Percentiles rank a stretch among this genome's conserved stretches.
These are phyloP conservation scores for Capsicum baccatum DNA, from an alignment of 257 asterid genomes.

Conservation along the genomic window DNA sequence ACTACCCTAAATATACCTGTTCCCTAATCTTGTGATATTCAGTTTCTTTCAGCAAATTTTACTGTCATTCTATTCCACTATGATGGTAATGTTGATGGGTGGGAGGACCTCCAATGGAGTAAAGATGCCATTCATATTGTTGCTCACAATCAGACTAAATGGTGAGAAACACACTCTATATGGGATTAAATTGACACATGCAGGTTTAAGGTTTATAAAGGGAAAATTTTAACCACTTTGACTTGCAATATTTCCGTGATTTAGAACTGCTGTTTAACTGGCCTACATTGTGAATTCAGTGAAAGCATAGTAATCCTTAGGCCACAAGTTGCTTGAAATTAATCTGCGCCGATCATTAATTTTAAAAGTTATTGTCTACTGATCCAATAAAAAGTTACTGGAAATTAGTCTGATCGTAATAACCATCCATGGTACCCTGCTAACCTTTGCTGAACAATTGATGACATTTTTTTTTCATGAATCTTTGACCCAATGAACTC, in stretches of 20 bases:
- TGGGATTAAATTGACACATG: not conserved
- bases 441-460: not conserved
- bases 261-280: conserved; percentile 5
- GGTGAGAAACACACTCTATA: conserved; percentile 50
- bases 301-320: conserved; percentile 15
- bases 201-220: not conserved
- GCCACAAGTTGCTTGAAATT: not conserved
- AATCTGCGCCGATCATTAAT: not conserved
- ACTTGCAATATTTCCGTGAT: conserved; percentile 4
- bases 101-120: conserved; percentile 91
- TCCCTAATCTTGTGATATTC: conserved; percentile 45
- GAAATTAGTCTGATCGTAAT: conserved; percentile 17
- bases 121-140: conserved; percentile 83
- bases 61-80: conserved; percentile 87
- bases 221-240: not conserved
- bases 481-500: not conserved
- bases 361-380: not conserved
- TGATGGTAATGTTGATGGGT: conserved; percentile 89
- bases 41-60: conserved; percentile 95
- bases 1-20: conserved; percentile 22
- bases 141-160: conserved; percentile 93
- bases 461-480: not conserved
- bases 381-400: conserved; percentile 4
- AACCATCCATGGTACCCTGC: conserved; percentile 13
- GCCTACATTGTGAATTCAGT: conserved; percentile 3